Percentiles rank a stretch among this genome's conserved stretches.
These are phyloP conservation scores for Jackrogersella multiformis DNA, from an alignment of 495 filamentous ascomycete genomes.

Conservation along the genomic window DNA sequence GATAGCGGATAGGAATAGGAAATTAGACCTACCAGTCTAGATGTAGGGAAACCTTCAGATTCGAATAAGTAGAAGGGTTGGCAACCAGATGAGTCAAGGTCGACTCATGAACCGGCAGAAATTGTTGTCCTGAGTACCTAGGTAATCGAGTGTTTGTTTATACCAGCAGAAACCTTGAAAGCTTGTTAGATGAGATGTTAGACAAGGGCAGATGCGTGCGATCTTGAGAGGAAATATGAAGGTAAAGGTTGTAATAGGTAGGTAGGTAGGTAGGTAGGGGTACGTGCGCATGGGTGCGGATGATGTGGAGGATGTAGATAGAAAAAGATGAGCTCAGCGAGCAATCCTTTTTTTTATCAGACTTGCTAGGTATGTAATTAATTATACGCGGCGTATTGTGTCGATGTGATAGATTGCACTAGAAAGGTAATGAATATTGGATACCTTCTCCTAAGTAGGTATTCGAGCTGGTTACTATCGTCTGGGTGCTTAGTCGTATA, in stretches of 20 bases:
- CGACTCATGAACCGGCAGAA: constrained; percentile 13
- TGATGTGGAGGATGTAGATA: neutral
- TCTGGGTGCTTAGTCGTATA: neutral
- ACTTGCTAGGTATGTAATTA: constrained; percentile 15
- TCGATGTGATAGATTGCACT: constrained; percentile 11
- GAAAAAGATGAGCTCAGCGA: constrained; percentile 1
- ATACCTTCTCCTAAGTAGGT: neutral
- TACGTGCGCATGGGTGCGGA: neutral
- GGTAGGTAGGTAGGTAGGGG: neutral
- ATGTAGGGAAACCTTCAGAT: neutral
- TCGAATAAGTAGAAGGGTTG: constrained; percentile 7
- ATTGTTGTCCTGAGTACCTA: neutral
- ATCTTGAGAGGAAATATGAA: neutral
- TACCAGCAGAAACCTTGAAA: neutral
- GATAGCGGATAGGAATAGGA: neutral
- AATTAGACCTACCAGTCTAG: constrained; percentile 24
- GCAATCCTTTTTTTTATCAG: constrained; percentile 4
- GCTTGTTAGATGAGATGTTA: no score
- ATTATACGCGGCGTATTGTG: constrained; percentile 8
- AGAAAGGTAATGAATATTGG: constrained; percentile 25
- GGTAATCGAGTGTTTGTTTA: no score
- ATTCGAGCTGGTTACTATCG: neutral
- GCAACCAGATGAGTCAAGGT: constrained; percentile 11
- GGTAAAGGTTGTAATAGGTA: neutral
- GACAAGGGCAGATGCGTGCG: neutral